Base-by-base conservation (phyloP, 768 basidiomycete species). In the Leucosporidium yakuticum region DNA sequence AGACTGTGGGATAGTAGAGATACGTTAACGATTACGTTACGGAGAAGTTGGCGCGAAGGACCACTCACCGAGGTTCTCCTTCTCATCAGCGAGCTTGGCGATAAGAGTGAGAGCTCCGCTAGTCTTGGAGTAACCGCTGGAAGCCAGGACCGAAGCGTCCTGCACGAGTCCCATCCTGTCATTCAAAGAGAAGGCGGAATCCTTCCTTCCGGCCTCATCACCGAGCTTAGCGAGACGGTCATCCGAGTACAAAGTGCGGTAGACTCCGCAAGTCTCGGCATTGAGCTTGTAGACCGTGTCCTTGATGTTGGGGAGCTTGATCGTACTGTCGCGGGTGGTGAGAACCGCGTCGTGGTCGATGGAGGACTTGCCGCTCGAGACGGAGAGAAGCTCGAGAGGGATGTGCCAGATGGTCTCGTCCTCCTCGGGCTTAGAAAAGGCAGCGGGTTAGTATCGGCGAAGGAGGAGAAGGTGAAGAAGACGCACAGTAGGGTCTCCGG, bases 331-430 rank as follows among this genome's bases (percentile, higher is more conserved):
- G 48, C 91, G 85, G 55, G 85, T 83, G 68, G 83, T 80, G 32
- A 99, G 83, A 60, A 96, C 77, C 17, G 84, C 81, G 39, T 83
- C 80, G 64, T 83, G 85, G 77, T 93, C 84, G 56, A 90, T 77
- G 17, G 77, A 76, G 7, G 82, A 75, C 73, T 86, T 84, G 51
- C 89, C 89, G 57, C 80, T 78, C 65, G 84, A 82, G 23, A 84
- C 82, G 31, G 88, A 85, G 69, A 89, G 76, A 60, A 95, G 78
- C 71, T 84, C 84, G 70, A 97, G 80, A 1, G 95, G 95, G 60
- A 96, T 82, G 61, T 87, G 88, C 94, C 94, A 97, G 65, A 90
- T 82, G 2, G 90, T 94, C 77, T 91, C 81, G 73, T 96, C 91
- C 67, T 96, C 90, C 76, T 90, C 85, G 15, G 85, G 84, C 74